Conservation (phyloP, 441 rosid species). For the Gossypium lobatum region DNA sequence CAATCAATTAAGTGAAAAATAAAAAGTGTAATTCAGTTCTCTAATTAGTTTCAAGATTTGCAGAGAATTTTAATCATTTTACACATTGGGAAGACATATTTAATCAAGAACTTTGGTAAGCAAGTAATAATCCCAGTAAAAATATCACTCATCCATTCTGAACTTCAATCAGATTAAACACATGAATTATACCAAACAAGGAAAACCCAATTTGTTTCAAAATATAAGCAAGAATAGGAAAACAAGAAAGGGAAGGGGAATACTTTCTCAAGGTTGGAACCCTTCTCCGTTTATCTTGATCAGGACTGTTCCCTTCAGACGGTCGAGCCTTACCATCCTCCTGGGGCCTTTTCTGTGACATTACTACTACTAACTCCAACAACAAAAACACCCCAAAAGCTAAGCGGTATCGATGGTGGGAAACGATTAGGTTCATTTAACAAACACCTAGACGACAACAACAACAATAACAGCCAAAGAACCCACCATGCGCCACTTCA, state of each 20-base stretch:
- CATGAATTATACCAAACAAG: background rate
- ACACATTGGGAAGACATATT: background rate
- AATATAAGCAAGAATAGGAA: background rate
- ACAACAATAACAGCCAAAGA: conserved; percentile 9
- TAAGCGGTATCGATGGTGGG: conserved; percentile 10
- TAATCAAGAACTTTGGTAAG: background rate
- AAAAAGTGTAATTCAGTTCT: background rate
- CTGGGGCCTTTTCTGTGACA: conserved; percentile 81
- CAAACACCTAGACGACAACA: background rate
- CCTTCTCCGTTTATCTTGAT: conserved; percentile 58
- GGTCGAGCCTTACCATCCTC: conserved; percentile 52
- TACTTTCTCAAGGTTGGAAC: conserved; percentile 44
- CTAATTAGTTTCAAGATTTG: background rate
- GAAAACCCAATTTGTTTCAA: conserved; percentile 9
- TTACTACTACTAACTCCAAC: conserved; percentile 31
- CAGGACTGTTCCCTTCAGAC: conserved; percentile 35
- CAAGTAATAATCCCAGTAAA: background rate
- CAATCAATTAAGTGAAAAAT: background rate
- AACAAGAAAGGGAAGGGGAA: background rate
- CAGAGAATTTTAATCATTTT: background rate
- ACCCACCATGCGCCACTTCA: conserved; percentile 25
- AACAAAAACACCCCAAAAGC: conserved; percentile 8
- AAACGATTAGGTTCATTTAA: background rate
- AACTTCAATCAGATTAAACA: background rate
- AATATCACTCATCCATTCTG: background rate